Evolutionary conservation across 352 stramenopile genomes (phyloP).

Genomic region (Pythium aquatile): DNA sequence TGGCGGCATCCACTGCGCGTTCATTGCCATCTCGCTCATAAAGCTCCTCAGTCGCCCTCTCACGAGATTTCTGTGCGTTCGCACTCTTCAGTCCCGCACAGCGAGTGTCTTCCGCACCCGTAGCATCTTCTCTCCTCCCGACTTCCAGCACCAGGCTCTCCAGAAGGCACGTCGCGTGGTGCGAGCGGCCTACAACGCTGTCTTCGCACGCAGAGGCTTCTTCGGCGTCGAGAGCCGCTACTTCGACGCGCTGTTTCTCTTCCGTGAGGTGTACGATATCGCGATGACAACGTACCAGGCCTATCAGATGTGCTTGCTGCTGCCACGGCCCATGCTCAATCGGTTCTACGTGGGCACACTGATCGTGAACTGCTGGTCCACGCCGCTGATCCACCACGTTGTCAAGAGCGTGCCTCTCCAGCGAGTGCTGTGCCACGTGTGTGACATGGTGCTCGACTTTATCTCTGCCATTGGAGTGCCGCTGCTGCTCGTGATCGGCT

Average conservation of each 20-base stretch:
- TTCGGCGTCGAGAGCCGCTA: slow-evolving; percentile 18
- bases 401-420: background rate
- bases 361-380: slow-evolving; percentile 22
- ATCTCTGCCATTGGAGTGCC: slow-evolving; percentile 13
- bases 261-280: slow-evolving; percentile 15
- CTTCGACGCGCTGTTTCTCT: slow-evolving; percentile 20
- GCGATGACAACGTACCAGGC: slow-evolving; percentile 15
- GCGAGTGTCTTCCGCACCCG: background rate
- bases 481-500: background rate
- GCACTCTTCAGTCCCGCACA: background rate
- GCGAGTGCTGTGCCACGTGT: slow-evolving; percentile 12
- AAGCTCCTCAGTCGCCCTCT: slow-evolving; percentile 11
- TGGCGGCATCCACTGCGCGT: slow-evolving; percentile 25
- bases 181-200: too few relatives aligned
- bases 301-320: slow-evolving; percentile 11
- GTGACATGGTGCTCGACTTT: slow-evolving; percentile 17
- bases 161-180: too few relatives aligned
- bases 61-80: background rate
- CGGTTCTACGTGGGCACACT: slow-evolving; percentile 13
- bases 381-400: slow-evolving; percentile 3
- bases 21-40: slow-evolving; percentile 22
- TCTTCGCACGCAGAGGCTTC: background rate
- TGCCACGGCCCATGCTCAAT: slow-evolving; percentile 4
- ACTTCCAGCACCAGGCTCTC: too few relatives aligned
- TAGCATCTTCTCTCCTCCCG: background rate